A percentile compares a stretch with the other conserved stretches of the same genome.
These are phyloP conservation scores for Amanita fuliginea DNA, from an alignment of 768 basidiomycete species.

Conservation along the genomic window DNA sequence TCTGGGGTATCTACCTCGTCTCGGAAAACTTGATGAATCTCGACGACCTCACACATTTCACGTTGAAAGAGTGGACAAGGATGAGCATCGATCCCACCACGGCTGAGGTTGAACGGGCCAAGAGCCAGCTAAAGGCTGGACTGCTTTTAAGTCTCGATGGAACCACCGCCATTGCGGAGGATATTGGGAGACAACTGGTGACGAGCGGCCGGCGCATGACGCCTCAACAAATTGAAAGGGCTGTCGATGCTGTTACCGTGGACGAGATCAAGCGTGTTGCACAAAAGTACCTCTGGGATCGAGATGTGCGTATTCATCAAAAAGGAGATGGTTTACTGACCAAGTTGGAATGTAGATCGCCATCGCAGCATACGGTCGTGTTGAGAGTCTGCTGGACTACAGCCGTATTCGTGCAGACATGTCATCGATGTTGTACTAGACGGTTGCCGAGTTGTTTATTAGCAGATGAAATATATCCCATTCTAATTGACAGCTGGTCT, in stretches of 20 bases:
- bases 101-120: slow-evolving; percentile 91
- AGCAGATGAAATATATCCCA: slow-evolving; percentile 1
- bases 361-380: slow-evolving; percentile 79
- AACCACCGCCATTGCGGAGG: slow-evolving; percentile 94
- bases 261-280: slow-evolving; percentile 92
- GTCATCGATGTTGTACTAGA: slow-evolving; percentile 71
- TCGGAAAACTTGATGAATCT: slow-evolving; percentile 91
- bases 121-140: slow-evolving; percentile 96
- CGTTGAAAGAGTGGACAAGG: slow-evolving; percentile 89
- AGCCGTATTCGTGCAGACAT: slow-evolving; percentile 78
- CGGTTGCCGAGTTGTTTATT: background rate
- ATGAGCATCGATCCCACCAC: slow-evolving; percentile 83
- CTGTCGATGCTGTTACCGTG: slow-evolving; percentile 79
- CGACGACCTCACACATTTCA: slow-evolving; percentile 91
- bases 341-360: slow-evolving; percentile 46
- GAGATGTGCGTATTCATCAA: slow-evolving; percentile 51
- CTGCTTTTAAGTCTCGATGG: slow-evolving; percentile 87
- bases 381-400: slow-evolving; percentile 93
- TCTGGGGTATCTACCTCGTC: slow-evolving; percentile 98
- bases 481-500: background rate
- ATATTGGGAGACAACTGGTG: slow-evolving; percentile 95
- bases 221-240: slow-evolving; percentile 88
- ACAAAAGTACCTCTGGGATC: slow-evolving; percentile 95
- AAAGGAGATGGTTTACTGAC: slow-evolving; percentile 7
- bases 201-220: slow-evolving; percentile 86